Conservation (phyloP, 148 eudicot species). For the Diospyros kaki region DNA sequence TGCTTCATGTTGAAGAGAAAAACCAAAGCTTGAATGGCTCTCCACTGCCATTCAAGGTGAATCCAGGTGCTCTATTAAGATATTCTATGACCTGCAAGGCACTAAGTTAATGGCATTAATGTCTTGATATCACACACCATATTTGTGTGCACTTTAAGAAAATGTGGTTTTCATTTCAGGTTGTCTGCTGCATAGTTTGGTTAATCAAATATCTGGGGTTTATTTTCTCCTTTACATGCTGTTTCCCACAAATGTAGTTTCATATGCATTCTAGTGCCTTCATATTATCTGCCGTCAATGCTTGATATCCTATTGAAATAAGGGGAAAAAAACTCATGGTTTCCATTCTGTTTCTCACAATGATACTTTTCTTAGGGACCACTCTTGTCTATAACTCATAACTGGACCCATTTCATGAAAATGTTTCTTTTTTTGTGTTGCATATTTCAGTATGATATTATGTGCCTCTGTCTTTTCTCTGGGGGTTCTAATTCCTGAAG, state of each 20-base stretch:
- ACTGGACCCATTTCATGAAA: background rate
- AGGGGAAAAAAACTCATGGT: background rate
- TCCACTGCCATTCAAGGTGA: constrained; percentile 70
- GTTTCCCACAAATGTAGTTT: background rate
- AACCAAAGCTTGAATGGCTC: constrained; percentile 62
- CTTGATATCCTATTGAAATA: background rate
- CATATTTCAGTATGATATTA: background rate
- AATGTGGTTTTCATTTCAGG: background rate
- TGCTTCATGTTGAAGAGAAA: constrained; percentile 48
- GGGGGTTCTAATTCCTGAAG: constrained; percentile 1
- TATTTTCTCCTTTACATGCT: background rate
- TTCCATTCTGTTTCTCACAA: background rate
- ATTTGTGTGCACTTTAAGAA: background rate
- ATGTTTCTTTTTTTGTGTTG: background rate
- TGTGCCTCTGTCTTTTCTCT: background rate
- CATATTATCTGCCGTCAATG: background rate
- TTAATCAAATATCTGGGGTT: background rate
- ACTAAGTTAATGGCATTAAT: background rate
- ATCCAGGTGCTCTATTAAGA: constrained; percentile 55
- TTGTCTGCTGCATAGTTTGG: background rate
- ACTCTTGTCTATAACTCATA: background rate
- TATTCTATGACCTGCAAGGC: background rate
- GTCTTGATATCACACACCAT: background rate
- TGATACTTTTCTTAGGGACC: background rate
- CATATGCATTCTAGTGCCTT: background rate